Conservation (phyloP, 2,329 filamentous ascomycete species). For the Talaromyces atroroseus region DNA sequence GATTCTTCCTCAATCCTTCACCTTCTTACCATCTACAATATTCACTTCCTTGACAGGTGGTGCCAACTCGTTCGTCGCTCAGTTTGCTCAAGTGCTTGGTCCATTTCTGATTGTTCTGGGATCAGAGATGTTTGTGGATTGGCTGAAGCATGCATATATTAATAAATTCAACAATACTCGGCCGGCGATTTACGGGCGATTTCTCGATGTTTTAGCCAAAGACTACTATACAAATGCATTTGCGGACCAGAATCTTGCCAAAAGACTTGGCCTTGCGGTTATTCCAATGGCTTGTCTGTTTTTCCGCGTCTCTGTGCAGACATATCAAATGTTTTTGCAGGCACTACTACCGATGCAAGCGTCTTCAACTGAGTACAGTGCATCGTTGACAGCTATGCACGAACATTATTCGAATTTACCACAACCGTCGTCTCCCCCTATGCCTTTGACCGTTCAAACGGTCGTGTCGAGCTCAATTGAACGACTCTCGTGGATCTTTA, state of each 20-base stretch:
- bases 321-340: conserved; percentile 96
- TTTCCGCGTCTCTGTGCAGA: conserved; percentile 88
- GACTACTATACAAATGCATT: conserved; percentile 98
- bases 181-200: conserved; percentile 79
- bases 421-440: conserved; percentile 63
- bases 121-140: conserved; percentile 94
- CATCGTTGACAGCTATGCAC: conserved; percentile 41
- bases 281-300: conserved; percentile 91
- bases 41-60: conserved; percentile 37
- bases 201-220: conserved; percentile 89
- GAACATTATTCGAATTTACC: conserved; percentile 52
- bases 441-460: conserved; percentile 53
- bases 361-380: conserved; percentile 27
- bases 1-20: conserved; percentile 86
- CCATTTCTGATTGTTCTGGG: conserved; percentile 92
- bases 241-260: conserved; percentile 80
- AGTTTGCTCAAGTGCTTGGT: conserved; percentile 72
- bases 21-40: conserved; percentile 59
- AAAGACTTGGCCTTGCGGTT: conserved; percentile 81
- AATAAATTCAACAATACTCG: conserved; percentile 98
- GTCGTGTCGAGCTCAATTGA: conserved; percentile 52
- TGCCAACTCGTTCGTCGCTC: conserved; percentile 39
- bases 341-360: conserved; percentile 75
- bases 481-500: conserved; percentile 33
- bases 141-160: conserved; percentile 95